These are phyloP conservation scores for Termitomyces bulborhizus DNA, from an alignment of 768 basidiomycete species.

Conservation along the genomic window DNA sequence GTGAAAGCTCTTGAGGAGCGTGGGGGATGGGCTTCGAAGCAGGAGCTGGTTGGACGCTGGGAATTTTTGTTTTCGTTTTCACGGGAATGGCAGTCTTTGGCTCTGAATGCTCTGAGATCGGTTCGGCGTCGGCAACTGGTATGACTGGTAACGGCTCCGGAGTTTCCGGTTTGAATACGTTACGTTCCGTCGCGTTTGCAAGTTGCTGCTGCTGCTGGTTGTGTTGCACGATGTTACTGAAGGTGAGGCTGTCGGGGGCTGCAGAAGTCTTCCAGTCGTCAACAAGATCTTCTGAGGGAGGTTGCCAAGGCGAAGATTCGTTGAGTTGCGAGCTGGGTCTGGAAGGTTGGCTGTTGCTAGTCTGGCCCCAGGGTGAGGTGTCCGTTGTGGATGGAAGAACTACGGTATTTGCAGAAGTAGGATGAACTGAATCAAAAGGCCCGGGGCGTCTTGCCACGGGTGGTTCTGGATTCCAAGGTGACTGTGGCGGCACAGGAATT, in stretches of 20 bases:
- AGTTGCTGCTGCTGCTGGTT: conserved; percentile 44
- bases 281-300: conserved; percentile 36
- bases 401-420: conserved; percentile 32
- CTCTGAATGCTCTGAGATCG: conserved; percentile 14
- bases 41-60: conserved; percentile 11
- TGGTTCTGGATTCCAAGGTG: conserved; percentile 31
- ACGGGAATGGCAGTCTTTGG: conserved; percentile 13
- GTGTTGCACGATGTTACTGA: conserved; percentile 54
- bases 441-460: conserved; percentile 25
- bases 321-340: conserved; percentile 20
- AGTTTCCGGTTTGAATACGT: conserved; percentile 6
- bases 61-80: conserved; percentile 15
- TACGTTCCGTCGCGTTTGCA: conserved; percentile 13
- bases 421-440: conserved; percentile 38
- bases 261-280: conserved; percentile 42
- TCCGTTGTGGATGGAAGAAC: conserved; percentile 19
- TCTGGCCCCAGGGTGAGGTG: conserved; percentile 31
- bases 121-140: conserved; percentile 6
- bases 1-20: conserved; percentile 14
- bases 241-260: conserved; percentile 46
- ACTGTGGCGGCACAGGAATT: conserved; percentile 20
- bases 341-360: conserved; percentile 16
- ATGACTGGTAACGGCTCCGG: conserved; percentile 7
- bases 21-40: conserved; percentile 13
- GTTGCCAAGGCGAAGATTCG: conserved; percentile 53